Base-by-base conservation (phyloP, 192 early-diverging fungal species). In the Cladochytrium replicatum region DNA sequence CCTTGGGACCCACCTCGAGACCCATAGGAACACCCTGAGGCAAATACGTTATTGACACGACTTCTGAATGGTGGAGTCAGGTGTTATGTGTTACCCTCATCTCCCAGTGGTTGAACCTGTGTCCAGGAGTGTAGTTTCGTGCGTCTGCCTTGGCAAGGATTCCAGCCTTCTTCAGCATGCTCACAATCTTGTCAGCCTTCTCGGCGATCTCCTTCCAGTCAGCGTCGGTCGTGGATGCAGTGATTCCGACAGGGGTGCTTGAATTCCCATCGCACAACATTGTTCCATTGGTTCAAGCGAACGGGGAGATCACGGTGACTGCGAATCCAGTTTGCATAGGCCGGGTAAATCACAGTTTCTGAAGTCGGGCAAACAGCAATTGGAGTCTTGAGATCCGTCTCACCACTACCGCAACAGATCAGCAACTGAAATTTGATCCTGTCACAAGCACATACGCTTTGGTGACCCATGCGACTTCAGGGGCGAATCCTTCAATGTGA, bases 391-490 rank as follows among this genome's bases (percentile, higher is more conserved):
- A 99, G 68, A 40, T 99, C 91, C 39, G 71, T 81, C 55, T 73
- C 74, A 13, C 96, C 96, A 41, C 68, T 65, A 29, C 11, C n/a
- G n/a, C n/a, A n/a, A n/a, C n/a, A n/a, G 37, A 50, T 1, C 3
- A 55, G 26, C 19, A 8, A 39, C 22, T 46, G 22, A 11, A 37
- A 11, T 49, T 15, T 38, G 24, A 52, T 32, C 26, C 19, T 51
- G 53, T 1, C 13, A 52, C 8, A n/a, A n/a, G n/a, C 6, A 58
- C 65, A 26, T 52, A 57, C 59, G 96, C 96, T 58, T 77, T 88
- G 22, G 96, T 99, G 24, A 99, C 96, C 96, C 96, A 99, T 9
- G 96, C 96, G n/a, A 99, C 96, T 66, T 99, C 96, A 26, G 96
- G 92, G 37, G 93, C 89, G 67, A 99, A 99, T 21, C 96, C 96